Conservation (phyloP, 139 green algal genomes). For the Volvox reticuliferus region DNA sequence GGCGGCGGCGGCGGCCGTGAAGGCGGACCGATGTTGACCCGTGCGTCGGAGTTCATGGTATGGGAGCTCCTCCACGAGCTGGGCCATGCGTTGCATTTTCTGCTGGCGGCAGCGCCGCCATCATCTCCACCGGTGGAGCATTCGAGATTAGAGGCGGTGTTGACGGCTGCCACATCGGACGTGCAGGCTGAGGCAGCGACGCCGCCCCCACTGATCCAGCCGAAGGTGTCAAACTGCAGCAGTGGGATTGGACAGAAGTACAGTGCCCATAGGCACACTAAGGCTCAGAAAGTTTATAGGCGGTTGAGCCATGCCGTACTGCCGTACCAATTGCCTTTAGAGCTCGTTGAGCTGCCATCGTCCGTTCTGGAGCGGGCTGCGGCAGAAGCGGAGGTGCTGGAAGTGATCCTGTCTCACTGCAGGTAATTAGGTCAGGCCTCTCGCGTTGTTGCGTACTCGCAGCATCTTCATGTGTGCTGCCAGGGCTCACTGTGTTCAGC, state of each 20-base stretch:
- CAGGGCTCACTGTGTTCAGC: too few species aligned
- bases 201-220: background rate
- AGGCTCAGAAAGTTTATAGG: background rate
- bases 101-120: constrained; percentile 8
- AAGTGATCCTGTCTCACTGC: background rate
- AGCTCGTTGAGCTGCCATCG: constrained; percentile 41
- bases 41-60: constrained; percentile 16
- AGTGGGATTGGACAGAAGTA: too few species aligned
- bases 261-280: too few species aligned
- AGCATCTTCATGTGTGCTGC: too few species aligned
- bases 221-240: too few species aligned
- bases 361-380: constrained; percentile 25
- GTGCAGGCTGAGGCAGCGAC: background rate
- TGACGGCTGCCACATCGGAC: background rate
- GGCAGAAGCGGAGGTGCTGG: constrained; percentile 7
- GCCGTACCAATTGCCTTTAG: constrained; percentile 32
- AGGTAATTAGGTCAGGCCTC: background rate
- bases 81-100: constrained; percentile 41
- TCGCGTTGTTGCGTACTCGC: too few species aligned
- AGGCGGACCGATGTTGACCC: background rate
- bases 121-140: background rate
- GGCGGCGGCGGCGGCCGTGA: background rate
- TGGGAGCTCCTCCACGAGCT: constrained; percentile 49
- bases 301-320: background rate
- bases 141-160: too few species aligned